Evolutionary conservation across 345 rosid genomes (phyloP), one percentile per base, ranked within the genome.

Genomic region (Gossypium thurberi): DNA sequence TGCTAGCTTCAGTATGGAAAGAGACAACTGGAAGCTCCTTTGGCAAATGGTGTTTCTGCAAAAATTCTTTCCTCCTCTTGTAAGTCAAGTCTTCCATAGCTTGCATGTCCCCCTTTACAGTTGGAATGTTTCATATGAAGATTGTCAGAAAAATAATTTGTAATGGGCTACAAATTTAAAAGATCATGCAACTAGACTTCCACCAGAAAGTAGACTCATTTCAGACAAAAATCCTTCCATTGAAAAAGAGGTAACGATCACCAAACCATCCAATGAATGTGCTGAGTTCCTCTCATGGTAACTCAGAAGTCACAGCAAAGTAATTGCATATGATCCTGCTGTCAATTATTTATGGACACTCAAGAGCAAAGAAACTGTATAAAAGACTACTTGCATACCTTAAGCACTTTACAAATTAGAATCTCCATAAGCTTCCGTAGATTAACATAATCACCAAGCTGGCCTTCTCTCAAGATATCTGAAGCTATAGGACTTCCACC

Each of bases 401-500:
- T 94, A 28, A 92, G 84, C 78, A 95, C 98, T 88, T 87, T 95
- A 82, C 94, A 86, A 74, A 95, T 95, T 58, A 91, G 58, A 74
- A 92, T 84, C 84, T 91, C 99, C 98, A 92, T 89, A 62, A 95
- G 84, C 60, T 84, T 92, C 81, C 94, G 82, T 67, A 91, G 65
- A 72, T 89, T 84, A 57, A 92, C 90, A 71, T 92, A 95, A 84
- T 92, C 99, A 59, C 99, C 98, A 10, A 92, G 94, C 80, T 95
- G 99, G 58, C 99, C 98, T 76, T 85, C 86, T 76, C 99, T 91
- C 77, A 92, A 84, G 64, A 92, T 91, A 85, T 95, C 99, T 0
- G 97, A 89, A 65, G 98, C 99, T 76, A 92, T 88, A 14, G 98
- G 98, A 50, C 93, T 89, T 47, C 99, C 98, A 47, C 98, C 98